Percentiles rank a stretch among this genome's conserved stretches.
Conservation (phyloP, 148 eudicot genomes). For the Rhododendron vialii region DNA sequence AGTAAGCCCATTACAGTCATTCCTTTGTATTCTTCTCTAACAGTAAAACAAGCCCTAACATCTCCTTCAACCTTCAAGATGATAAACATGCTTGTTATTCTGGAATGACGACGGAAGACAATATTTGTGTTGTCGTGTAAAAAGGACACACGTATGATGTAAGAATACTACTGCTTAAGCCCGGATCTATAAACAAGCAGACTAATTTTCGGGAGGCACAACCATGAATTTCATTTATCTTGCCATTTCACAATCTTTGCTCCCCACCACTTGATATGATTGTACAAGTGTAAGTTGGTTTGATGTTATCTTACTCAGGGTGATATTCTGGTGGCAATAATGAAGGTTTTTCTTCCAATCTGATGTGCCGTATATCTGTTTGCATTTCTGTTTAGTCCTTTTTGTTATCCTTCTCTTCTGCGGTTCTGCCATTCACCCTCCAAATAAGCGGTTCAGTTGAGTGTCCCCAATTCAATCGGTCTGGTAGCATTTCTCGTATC, state of each 20-base stretch:
- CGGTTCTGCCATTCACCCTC: neutral
- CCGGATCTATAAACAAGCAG: neutral
- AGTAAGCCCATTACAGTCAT: neutral
- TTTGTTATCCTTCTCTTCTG: neutral
- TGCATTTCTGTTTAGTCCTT: neutral
- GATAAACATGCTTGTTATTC: neutral
- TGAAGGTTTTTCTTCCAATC: neutral
- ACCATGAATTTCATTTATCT: neutral
- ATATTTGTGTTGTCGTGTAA: neutral
- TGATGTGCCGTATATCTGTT: neutral
- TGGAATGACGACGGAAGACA: neutral
- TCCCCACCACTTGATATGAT: neutral
- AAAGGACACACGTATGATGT: neutral
- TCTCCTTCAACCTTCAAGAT: neutral
- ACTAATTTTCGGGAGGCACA: neutral
- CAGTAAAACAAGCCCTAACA: neutral
- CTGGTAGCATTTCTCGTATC: neutral
- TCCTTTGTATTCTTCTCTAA: neutral
- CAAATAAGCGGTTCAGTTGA: neutral
- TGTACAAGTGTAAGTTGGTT: neutral
- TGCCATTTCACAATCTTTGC: constrained; percentile 5
- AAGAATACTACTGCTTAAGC: neutral
- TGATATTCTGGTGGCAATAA: neutral
- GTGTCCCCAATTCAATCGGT: neutral
- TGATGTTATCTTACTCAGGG: neutral